Evolutionary conservation across 805 yeast species (phyloP).

Genomic region (Ogataea corticis): DNA sequence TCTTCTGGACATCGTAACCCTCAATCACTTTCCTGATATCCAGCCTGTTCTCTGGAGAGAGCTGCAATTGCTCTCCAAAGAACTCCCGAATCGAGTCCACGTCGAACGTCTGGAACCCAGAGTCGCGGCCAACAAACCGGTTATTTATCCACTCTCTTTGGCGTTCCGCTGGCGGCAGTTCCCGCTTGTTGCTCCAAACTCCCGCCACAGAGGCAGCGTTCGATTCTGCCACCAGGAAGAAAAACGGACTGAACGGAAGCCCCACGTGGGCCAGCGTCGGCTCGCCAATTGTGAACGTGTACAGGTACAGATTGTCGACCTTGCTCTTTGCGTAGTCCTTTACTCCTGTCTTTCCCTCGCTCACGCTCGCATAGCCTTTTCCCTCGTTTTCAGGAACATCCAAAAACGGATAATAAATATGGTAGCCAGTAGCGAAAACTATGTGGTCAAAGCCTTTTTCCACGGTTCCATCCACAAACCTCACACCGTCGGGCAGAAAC

Average conservation of each 20-base stretch:
- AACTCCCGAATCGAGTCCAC: constrained; percentile 15
- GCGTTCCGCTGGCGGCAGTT: constrained; percentile 38
- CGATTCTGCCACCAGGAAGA: constrained; percentile 51
- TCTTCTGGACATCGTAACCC: constrained; percentile 2
- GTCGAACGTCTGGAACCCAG: constrained; percentile 18
- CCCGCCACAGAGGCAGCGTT: constrained; percentile 55
- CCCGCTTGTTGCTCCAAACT: constrained; percentile 47
- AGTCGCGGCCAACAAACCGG: constrained; percentile 12
- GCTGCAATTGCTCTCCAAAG: constrained; percentile 9
- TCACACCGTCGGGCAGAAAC: constrained; percentile 29
- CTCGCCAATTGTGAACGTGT: constrained; percentile 41
- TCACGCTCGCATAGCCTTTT: constrained; percentile 19
- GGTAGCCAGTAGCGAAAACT: constrained; percentile 52
- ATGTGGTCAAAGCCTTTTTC: constrained; percentile 38
- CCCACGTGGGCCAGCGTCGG: constrained; percentile 45
- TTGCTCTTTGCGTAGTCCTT: constrained; percentile 17
- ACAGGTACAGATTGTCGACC: constrained; percentile 26
- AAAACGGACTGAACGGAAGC: constrained; percentile 41
- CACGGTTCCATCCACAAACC: constrained; percentile 35
- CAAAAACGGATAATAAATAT: constrained; percentile 43
- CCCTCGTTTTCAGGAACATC: constrained; percentile 27
- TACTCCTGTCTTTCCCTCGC: constrained; percentile 37
- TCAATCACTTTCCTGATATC: constrained; percentile 3
- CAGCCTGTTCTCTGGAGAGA: constrained; percentile 13
- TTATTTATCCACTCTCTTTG: constrained; percentile 20